phyloP scores from a whole-genome alignment of 192 early-diverging fungal genomes.

The Jimgerdemannia lactiflua region DNA sequence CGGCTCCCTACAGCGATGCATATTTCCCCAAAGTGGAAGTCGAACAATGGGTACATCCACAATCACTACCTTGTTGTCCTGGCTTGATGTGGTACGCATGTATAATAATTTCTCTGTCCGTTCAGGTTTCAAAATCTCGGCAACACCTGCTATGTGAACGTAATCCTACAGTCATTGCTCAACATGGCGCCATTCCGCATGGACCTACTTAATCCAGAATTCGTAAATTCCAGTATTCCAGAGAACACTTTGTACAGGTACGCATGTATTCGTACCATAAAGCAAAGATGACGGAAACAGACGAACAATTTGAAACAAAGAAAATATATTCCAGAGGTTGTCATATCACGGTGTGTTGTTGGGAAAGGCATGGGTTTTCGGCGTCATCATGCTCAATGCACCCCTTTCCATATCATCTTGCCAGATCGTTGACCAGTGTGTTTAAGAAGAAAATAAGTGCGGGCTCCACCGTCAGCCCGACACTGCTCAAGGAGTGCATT shows the following conservation, averaged over 20 bases:
- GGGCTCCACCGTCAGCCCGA: not conserved
- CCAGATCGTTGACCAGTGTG: not conserved
- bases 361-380: not conserved
- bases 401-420: not conserved
- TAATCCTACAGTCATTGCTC: conserved; percentile 7
- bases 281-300: not conserved
- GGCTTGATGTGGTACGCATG: not conserved
- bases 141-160: conserved; percentile 13
- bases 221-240: not conserved
- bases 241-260: conserved; percentile 12
- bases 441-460: not conserved
- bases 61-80: not conserved
- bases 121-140: conserved; percentile 11
- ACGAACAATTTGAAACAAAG: not conserved
- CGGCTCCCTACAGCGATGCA: not conserved
- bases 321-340: not conserved
- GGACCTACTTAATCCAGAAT: conserved; percentile 6
- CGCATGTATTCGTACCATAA: not conserved
- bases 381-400: not conserved
- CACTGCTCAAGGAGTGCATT: not conserved
- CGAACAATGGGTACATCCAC: not conserved
- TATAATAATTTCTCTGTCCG: not conserved
- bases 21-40: not conserved
- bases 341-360: not conserved
- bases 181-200: conserved; percentile 5